Percentiles rank a stretch among this genome's conserved stretches.
These are phyloP conservation scores for Ulota crispa DNA, from an alignment of 225 moss, liverwort and hornwort species.

Conservation along the genomic window DNA sequence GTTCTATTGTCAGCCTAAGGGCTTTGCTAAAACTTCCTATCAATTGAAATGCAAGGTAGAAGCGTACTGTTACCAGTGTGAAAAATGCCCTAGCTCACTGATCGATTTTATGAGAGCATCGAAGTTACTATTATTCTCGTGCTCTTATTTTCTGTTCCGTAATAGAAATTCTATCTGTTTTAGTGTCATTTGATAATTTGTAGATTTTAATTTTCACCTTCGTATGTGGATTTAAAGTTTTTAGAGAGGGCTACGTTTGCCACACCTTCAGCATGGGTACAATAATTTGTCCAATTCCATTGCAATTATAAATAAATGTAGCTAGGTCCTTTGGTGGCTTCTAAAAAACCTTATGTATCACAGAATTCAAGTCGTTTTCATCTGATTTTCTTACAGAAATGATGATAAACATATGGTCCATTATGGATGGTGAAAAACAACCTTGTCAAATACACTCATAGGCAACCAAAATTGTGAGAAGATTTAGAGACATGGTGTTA, in stretches of 20 bases:
- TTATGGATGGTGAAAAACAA: too few species aligned
- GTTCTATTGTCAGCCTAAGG: slow-evolving; percentile 19
- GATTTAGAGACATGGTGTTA: too few species aligned
- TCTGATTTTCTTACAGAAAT: too few species aligned
- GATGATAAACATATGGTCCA: too few species aligned
- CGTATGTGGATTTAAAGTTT: background rate
- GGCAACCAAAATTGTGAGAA: too few species aligned
- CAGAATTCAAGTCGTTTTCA: too few species aligned
- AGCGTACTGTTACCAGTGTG: background rate
- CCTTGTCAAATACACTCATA: too few species aligned
- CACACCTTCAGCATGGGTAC: background rate
- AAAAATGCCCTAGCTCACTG: background rate
- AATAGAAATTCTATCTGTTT: background rate
- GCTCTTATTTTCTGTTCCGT: background rate
- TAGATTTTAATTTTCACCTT: background rate
- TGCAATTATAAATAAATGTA: background rate
- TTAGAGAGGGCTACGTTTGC: background rate
- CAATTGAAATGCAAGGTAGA: slow-evolving; percentile 1
- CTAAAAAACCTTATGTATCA: too few species aligned
- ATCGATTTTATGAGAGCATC: background rate
- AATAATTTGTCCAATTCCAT: background rate
- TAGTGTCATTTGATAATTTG: background rate
- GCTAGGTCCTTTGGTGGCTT: too few species aligned
- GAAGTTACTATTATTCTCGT: background rate
- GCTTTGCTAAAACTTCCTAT: slow-evolving; percentile 1